phyloP scores from a whole-genome alignment of 306 rosid species.

The Gleditsia sinensis region DNA sequence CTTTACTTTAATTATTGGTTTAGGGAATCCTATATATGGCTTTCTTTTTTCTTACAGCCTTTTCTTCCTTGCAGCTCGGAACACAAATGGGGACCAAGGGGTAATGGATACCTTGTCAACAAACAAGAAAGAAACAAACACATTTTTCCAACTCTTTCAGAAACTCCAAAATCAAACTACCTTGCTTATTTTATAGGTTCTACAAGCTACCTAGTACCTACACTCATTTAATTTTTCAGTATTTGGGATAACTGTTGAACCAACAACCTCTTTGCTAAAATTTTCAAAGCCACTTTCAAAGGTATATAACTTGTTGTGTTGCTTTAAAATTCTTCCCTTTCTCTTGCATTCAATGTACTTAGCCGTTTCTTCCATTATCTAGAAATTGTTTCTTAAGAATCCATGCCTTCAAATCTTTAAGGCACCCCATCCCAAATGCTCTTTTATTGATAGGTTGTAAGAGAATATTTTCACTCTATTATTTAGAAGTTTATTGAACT shows the following conservation, averaged over 20 bases:
- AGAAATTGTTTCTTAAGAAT: neutral
- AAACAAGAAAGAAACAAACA: neutral
- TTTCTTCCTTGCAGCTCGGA: neutral
- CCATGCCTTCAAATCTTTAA: neutral
- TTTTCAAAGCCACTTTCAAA: neutral
- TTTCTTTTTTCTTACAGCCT: neutral
- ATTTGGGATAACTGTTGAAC: neutral
- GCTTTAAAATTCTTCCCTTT: neutral
- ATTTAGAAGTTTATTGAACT: no score
- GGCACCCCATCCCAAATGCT: neutral
- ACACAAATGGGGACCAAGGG: neutral
- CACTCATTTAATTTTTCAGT: neutral
- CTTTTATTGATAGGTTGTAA: neutral
- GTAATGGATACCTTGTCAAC: neutral
- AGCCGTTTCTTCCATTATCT: neutral
- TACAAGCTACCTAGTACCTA: constrained; percentile 2
- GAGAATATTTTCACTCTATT: no score
- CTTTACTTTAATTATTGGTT: neutral
- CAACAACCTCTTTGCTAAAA: constrained; percentile 1
- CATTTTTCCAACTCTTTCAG: neutral
- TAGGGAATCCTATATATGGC: neutral
- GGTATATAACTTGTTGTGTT: neutral
- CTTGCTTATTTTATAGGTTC: neutral
- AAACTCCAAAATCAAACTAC: neutral
- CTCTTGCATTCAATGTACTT: constrained; percentile 1